Base-by-base conservation (phyloP, 495 filamentous ascomycete species). In the Cairneyella variabilis region DNA sequence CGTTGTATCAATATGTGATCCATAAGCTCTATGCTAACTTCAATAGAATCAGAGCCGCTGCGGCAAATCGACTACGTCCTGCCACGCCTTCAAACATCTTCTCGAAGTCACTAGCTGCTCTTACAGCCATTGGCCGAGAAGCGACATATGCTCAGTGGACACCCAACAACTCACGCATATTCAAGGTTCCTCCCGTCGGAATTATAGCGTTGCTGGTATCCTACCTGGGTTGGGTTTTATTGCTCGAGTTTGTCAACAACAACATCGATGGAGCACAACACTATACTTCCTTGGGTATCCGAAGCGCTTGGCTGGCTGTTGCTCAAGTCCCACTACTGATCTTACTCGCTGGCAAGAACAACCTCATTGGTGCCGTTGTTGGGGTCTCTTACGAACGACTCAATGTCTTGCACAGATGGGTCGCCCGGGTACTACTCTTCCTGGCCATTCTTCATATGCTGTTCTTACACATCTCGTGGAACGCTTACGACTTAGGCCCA, bases 401-500 rank as follows among this genome's bases (percentile, higher is more conserved):
- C 36, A 92, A 91, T 61, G 91, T 88, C 87, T 75, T 90, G 48
- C 90, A 95, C 62, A 76, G 89, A 55, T 92, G 90, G 88, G 78
- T 83, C 11, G 76, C 85, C 0, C 80, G 90, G 22, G 84, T 80
- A 32, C 73, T 95, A 59, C 82, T 90, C 51, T 67, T 93, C 25
- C 89, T 86, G 0, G 80, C 79, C 0, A 84, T 86, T 0, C 77
- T 92, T 4, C 90, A 96, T 62, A 78, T 88, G 57, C 81, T 77
- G 25, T 84, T 86, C 61, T 90, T 86, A 65, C 84, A 85, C 56
- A 67, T 75, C 11, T 76, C 79, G 28, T 96, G 88, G 85, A 78
- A 71, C 11, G 61, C 73, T 27, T 82, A 79, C 50, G 79, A 87
- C 60, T 66, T 76, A 1, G 82, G 88, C 52, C 72, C 82, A 22